Percentiles rank a stretch among this genome's conserved stretches.
phyloP scores from a whole-genome alignment of 176 grass and related monocot species.

The Chrysopogon serrulatus region DNA sequence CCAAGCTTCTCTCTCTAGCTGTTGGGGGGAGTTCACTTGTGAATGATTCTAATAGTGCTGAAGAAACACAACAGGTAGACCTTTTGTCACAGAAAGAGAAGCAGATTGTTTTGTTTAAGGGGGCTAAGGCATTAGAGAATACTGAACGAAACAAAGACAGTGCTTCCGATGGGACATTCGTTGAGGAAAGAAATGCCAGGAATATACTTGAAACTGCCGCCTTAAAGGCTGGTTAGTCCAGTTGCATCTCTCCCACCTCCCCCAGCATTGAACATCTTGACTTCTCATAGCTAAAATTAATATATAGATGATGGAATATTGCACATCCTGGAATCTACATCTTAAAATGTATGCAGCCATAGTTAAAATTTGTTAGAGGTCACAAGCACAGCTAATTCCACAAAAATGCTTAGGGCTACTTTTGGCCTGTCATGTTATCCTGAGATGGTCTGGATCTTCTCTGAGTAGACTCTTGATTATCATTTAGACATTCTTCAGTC shows the following conservation, averaged over 20 bases:
- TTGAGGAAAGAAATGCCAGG: conserved; percentile 15
- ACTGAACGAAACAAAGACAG: conserved; percentile 12
- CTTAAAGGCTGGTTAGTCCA: conserved; percentile 45
- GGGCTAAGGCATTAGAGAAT: conserved; percentile 5
- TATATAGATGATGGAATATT: background rate
- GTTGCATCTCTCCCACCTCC: background rate
- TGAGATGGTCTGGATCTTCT: background rate
- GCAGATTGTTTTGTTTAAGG: background rate
- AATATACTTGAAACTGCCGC: conserved; percentile 3
- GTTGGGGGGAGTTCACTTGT: conserved; percentile 23
- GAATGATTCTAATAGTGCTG: conserved; percentile 7
- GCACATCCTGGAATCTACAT: background rate
- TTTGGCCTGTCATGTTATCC: background rate
- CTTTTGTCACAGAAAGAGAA: conserved; percentile 24
- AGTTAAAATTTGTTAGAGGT: background rate
- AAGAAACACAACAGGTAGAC: conserved; percentile 17
- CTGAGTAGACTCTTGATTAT: conserved; percentile 6
- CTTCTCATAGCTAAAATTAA: background rate
- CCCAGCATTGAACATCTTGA: background rate
- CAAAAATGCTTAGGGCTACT: background rate
- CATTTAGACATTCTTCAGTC: background rate
- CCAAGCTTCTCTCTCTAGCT: conserved; percentile 15
- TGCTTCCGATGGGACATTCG: conserved; percentile 6
- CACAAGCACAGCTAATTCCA: background rate
- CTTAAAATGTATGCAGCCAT: background rate